Conservation (phyloP, 306 rosid species). For the Medicago arabica region DNA sequence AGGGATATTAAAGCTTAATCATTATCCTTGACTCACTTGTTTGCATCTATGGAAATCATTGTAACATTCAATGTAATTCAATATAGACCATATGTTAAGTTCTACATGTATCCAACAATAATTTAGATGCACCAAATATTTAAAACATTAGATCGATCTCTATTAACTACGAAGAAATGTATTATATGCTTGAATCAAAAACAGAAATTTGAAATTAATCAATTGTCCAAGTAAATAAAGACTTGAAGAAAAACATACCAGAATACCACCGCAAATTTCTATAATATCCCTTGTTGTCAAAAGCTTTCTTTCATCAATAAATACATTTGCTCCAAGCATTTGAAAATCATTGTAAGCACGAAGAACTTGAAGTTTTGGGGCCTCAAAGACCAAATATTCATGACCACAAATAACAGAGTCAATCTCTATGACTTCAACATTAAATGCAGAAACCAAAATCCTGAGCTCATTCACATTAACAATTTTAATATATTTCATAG, state of each 20-base stretch:
- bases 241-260: not conserved
- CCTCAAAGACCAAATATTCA: not conserved
- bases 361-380: not conserved
- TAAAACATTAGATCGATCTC: too few species aligned
- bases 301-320: not conserved
- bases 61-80: not conserved
- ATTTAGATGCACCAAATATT: not conserved
- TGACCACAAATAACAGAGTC: not conserved
- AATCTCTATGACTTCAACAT: not conserved
- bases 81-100: not conserved
- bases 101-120: too few species aligned
- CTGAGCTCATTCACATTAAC: not conserved
- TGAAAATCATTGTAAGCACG: not conserved
- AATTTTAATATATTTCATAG: not conserved
- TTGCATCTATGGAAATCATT: not conserved
- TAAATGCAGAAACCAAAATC: not conserved
- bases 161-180: not conserved
- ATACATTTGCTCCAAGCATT: not conserved
- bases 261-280: not conserved
- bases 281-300: not conserved
- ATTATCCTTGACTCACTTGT: too few species aligned
- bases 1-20: not conserved
- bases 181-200: not conserved
- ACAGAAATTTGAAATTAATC: not conserved
- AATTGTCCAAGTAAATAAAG: not conserved